Evolutionary conservation across 192 early-diverging fungal species (phyloP), one percentile per base, ranked within the genome.

Genomic region (Linnemannia hyalina): DNA sequence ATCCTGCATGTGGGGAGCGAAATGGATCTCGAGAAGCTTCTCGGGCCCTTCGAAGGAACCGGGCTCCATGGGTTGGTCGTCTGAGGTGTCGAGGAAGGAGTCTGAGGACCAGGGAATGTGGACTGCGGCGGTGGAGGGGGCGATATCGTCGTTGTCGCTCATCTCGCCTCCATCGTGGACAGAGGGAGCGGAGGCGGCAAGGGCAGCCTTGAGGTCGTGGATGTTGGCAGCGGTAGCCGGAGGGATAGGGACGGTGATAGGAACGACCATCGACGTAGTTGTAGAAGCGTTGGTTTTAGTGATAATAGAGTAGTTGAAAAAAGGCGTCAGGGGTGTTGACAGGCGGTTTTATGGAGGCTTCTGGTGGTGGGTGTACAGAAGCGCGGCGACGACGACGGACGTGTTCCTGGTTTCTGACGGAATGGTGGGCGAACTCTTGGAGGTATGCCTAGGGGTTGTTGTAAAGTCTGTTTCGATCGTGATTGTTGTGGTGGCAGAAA

Each of bases 21-120:
- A 99, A 97, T 97, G 99, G 78, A 99, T 94, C 87, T 99, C 98
- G 78, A 99, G 88, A 44, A 99, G 93, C 90, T 99, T 99, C 88
- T 99, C 98, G 81, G 98, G 97, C 46, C 98, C 98, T 89, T 99
- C 98, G 89, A 99, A 99, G 78, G 80, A 77, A 69, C 88, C 87
- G 41, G 78, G 71, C 32, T 85, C 83, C 83, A 80, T 78, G 29
- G 68, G 76, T 38, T 80, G 78, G 70, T 85, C 76, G 44, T 78
- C 73, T 18, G 83, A 80, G 55, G 76, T 78, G 74, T 80, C 47
- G 78, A 85, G 80, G n/a, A 63, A 78, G 22, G 76, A 75, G 70
- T 85, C 80, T 40, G 70, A 36, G 40, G 80, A 80, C 38, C 78
- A 78, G 44, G 78, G 78, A 26, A 80, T 78, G 63, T 80, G 80